A percentile compares a stretch with the other conserved stretches of the same genome.
Conservation (phyloP, 139 green algal species). For the Mychonastes homosphaera region DNA sequence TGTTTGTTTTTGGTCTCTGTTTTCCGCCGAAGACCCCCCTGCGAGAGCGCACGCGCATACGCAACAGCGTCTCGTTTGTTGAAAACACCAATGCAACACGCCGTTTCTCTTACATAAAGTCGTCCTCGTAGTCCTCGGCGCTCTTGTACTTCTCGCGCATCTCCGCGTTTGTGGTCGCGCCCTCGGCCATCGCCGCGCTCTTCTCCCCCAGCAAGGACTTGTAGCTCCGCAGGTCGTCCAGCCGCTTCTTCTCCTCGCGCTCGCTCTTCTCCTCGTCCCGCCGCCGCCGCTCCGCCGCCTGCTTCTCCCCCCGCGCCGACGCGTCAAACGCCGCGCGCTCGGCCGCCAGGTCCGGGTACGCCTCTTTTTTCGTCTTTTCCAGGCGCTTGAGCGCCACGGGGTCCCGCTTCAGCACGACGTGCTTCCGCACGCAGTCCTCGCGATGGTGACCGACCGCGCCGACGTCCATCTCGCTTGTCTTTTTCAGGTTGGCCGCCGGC, state of each 20-base stretch:
- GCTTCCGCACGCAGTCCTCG: constrained; percentile 54
- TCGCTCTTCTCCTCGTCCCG: constrained; percentile 48
- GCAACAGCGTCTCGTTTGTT: too few relatives aligned
- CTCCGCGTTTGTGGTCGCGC: constrained; percentile 68
- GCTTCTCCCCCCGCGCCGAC: constrained; percentile 29
- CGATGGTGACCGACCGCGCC: constrained; percentile 30
- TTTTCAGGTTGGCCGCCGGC: constrained; percentile 84
- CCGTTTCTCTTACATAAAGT: constrained; percentile 90
- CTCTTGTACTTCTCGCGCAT: constrained; percentile 64
- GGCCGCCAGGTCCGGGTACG: constrained; percentile 63
- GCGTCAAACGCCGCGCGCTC: constrained; percentile 34
- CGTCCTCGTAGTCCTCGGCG: constrained; percentile 81
- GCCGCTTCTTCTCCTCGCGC: constrained; percentile 48
- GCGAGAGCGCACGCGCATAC: too few relatives aligned
- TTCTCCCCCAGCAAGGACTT: too few relatives aligned
- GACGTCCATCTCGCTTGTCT: constrained; percentile 51
- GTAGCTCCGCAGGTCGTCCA: constrained; percentile 69
- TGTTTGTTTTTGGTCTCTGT: too few relatives aligned
- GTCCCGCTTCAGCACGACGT: constrained; percentile 65
- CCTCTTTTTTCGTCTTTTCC: constrained; percentile 78
- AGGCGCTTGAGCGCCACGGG: constrained; percentile 91
- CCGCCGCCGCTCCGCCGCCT: constrained; percentile 32
- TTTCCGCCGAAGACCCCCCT: too few relatives aligned
- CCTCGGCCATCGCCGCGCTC: too few relatives aligned
- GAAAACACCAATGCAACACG: too few relatives aligned